phyloP scores from a whole-genome alignment of 1,139 yeast genomes.

The Debaryomyces udenii region DNA sequence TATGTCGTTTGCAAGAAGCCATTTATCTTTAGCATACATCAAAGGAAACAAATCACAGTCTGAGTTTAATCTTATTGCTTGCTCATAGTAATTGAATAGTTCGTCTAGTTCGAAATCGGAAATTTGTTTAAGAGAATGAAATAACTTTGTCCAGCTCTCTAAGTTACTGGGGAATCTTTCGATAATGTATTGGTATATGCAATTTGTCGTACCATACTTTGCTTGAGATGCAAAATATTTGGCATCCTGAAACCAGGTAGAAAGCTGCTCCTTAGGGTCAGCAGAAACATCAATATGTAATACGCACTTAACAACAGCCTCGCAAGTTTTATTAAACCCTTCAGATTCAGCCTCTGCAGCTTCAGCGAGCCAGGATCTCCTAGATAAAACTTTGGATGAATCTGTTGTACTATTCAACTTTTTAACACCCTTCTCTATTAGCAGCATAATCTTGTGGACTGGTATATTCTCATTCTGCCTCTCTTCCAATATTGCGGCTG shows the following conservation, averaged over 20 bases:
- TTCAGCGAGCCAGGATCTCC: slow-evolving; percentile 48
- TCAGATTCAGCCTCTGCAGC: slow-evolving; percentile 44
- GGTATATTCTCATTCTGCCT: slow-evolving; percentile 36
- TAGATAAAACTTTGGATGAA: slow-evolving; percentile 25
- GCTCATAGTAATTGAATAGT: slow-evolving; percentile 54
- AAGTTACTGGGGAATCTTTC: slow-evolving; percentile 50
- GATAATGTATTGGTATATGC: slow-evolving; percentile 53
- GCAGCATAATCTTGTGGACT: slow-evolving; percentile 40
- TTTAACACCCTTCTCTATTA: slow-evolving; percentile 57
- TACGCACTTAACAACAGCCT: slow-evolving; percentile 37
- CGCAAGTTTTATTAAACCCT: slow-evolving; percentile 37
- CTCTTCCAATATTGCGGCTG: slow-evolving; percentile 75
- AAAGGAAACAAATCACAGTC: slow-evolving; percentile 55
- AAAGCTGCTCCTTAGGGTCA: slow-evolving; percentile 16
- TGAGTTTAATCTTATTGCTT: slow-evolving; percentile 53
- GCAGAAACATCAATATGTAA: slow-evolving; percentile 19
- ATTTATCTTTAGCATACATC: slow-evolving; percentile 73
- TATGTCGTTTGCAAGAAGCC: slow-evolving; percentile 52
- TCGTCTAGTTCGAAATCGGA: slow-evolving; percentile 23
- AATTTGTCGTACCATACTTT: slow-evolving; percentile 39
- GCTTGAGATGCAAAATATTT: slow-evolving; percentile 30
- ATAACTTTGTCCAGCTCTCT: slow-evolving; percentile 58
- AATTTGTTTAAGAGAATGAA: slow-evolving; percentile 46
- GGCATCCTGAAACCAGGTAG: slow-evolving; percentile 45
- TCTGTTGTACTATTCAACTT: slow-evolving; percentile 31